Evolutionary conservation across 73 alveolate genomes (phyloP).

Genomic region (Paramecium bursaria): DNA sequence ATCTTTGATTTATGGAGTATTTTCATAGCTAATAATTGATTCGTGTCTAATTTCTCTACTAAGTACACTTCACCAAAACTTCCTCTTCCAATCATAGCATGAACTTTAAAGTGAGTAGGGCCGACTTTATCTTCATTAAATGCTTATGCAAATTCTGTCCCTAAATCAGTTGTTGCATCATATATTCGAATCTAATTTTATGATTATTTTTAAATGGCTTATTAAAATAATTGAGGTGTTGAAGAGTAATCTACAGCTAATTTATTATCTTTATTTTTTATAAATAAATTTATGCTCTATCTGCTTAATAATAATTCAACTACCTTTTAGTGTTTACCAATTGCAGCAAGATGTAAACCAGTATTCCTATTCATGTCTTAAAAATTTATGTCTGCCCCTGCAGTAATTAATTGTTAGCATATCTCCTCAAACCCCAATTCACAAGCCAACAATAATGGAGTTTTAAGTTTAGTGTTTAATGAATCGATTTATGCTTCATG

Average conservation of each 20-base stretch:
- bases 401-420: conserved; percentile 62
- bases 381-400: conserved; percentile 69
- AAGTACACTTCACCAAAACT: conserved; percentile 96
- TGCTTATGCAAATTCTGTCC: conserved; percentile 36
- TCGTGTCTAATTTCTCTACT: conserved; percentile 83
- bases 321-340: conserved; percentile 40
- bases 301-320: conserved; percentile 57
- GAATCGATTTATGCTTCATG: conserved; percentile 70
- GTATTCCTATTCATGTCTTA: conserved; percentile 59
- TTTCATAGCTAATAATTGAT: conserved; percentile 92
- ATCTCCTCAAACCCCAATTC: conserved; percentile 61
- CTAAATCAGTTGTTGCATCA: conserved; percentile 65
- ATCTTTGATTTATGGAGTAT: conserved; percentile 89
- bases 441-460: conserved; percentile 70
- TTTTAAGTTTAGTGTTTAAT: conserved; percentile 44
- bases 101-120: conserved; percentile 67
- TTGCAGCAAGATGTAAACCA: conserved; percentile 66
- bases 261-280: conserved; percentile 52
- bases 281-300: conserved; percentile 37
- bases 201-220: conserved; percentile 48
- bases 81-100: conserved; percentile 88
- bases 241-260: conserved; percentile 41
- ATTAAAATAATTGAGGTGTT: conserved; percentile 2
- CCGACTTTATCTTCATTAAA: conserved; percentile 68
- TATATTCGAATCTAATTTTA: conserved; percentile 58